Evolutionary conservation across 208 protist genomes (phyloP), one percentile per base, ranked within the genome.

Genomic region (Acanthamoeba sp.): DNA sequence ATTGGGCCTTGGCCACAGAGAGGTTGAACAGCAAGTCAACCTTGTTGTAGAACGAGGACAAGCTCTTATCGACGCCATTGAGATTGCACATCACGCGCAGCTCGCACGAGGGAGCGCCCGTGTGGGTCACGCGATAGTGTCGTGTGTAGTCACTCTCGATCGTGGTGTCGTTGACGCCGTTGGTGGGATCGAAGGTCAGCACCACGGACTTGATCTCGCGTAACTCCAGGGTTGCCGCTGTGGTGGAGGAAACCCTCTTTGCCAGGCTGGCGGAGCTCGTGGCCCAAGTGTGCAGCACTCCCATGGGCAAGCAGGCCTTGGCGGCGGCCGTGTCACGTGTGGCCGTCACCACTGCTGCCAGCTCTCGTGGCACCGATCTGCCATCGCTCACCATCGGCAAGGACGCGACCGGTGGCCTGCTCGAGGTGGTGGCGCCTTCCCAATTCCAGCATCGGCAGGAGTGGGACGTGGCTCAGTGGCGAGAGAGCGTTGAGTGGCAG

Each of bases 241-340:
- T 71, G 14, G n/a, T n/a, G n/a, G n/a, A n/a, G n/a, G n/a, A n/a
- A n/a, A n/a, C n/a, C 66, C 40, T 78, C 29, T 40, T 78, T 9
- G 32, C 14, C 18, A 9, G 9, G 1, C 66, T 78, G 29, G 18
- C 18, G 0, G 14, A 42, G 29, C 66, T 78, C 18, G 66, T 78
- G 29, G 66, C 16, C 22, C 14, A 78, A 7, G 66, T 78, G 29
- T 78, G 66, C 66, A 78, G 66, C 66, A 78, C 66, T 27, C 66
- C 66, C 34, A 78, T 78, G 66, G 66, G 66, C 66, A 78, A 78
- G 34, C 66, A 42, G 34, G 66, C 66, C 66, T 78, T 78, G 10
- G 66, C 66, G 29, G 66, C 16, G 29, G 66, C 36, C 9, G 66
- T 78, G 24, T 78, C 66, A 29, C 24, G 18, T 14, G 66, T 78